Conservation (phyloP, 129 eudicot species). For the Centrapalus pauciflorus region DNA sequence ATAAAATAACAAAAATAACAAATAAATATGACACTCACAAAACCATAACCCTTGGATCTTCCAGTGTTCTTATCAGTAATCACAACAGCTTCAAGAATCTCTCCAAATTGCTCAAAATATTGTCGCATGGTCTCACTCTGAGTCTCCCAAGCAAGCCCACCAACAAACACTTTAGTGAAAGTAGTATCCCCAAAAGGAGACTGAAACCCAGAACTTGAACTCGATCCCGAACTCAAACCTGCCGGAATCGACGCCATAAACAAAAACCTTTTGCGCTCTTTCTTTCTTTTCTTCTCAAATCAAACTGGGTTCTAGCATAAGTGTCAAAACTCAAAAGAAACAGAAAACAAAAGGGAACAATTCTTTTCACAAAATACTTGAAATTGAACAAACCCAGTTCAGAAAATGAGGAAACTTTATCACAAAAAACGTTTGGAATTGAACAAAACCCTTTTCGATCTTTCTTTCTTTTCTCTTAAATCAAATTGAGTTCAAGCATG, state of each 20-base stretch:
- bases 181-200: constrained; percentile 94
- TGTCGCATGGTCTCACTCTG: constrained; percentile 77
- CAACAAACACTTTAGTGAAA: constrained; percentile 87
- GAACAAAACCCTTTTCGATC: neutral
- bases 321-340: neutral
- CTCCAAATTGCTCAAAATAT: constrained; percentile 93
- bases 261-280: neutral
- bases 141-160: constrained; percentile 99
- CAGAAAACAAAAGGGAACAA: neutral
- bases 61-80: constrained; percentile 93
- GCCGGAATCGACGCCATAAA: constrained; percentile 46
- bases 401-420: neutral
- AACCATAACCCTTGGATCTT: constrained; percentile 96
- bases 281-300: neutral
- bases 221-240: constrained; percentile 64
- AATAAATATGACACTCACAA: constrained; percentile 53
- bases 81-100: constrained; percentile 97
- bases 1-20: neutral
- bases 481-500: neutral
- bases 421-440: neutral
- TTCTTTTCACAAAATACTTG: neutral
- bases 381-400: constrained; percentile 16
- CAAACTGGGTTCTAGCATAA: neutral
- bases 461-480: neutral
- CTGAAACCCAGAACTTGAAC: constrained; percentile 66